Conservation (phyloP, 1,284 basidiomycete genomes). For the Tylopilus sp. region DNA sequence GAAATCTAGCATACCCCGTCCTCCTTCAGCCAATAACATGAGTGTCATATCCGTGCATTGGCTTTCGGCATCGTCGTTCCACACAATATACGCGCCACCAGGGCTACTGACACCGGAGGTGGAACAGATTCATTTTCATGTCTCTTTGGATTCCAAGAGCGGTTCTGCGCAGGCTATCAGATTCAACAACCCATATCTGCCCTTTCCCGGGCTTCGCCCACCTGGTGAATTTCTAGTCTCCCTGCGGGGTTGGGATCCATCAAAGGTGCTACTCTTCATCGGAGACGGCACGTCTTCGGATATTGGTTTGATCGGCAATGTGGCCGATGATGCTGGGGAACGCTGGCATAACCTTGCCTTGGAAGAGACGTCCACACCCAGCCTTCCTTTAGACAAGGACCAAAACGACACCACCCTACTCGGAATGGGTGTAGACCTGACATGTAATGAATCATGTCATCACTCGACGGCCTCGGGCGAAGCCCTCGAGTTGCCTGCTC, state of each 20-base stretch:
- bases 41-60: conserved; percentile 59
- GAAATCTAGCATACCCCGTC: conserved; percentile 57
- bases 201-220: conserved; percentile 48
- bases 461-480: conserved; percentile 46
- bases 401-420: conserved; percentile 71
- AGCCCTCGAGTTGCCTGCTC: conserved; percentile 46
- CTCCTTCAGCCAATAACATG: conserved; percentile 48
- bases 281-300: conserved; percentile 75
- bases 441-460: conserved; percentile 43
- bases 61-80: conserved; percentile 72
- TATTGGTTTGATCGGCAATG: conserved; percentile 63
- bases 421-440: conserved; percentile 68
- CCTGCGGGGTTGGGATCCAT: conserved; percentile 64
- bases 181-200: conserved; percentile 51
- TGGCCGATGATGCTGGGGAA: conserved; percentile 39
- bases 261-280: conserved; percentile 60
- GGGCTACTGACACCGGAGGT: conserved; percentile 41
- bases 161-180: conserved; percentile 47
- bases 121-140: conserved; percentile 57
- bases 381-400: conserved; percentile 67
- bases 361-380: conserved; percentile 69
- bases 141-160: conserved; percentile 58
- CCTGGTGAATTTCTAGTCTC: conserved; percentile 53
- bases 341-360: conserved; percentile 69
- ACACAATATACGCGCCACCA: conserved; percentile 61